A percentile compares a stretch with the other conserved stretches of the same genome.
These are phyloP conservation scores for Tolypocladium tropicale DNA, from an alignment of 2,329 filamentous ascomycete genomes.

Conservation along the genomic window DNA sequence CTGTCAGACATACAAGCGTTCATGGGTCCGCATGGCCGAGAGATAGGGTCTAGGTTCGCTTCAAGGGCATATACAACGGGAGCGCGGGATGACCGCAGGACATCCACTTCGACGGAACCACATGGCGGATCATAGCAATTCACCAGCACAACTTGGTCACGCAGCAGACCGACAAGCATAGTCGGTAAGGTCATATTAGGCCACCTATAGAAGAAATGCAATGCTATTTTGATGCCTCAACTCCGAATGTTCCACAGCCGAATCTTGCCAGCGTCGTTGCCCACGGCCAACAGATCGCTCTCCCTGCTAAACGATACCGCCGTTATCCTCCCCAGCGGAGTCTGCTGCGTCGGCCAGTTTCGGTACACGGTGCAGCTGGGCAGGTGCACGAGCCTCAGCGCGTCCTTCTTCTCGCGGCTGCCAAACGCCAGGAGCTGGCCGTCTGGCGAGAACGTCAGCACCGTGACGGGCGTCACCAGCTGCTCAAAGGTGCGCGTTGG, in stretches of 20 bases:
- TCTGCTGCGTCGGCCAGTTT: slow-evolving; percentile 92
- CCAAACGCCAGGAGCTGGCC: slow-evolving; percentile 83
- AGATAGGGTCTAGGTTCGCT: not conserved
- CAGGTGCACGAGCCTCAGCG: slow-evolving; percentile 76
- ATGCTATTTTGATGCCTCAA: slow-evolving; percentile 25
- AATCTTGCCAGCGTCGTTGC: slow-evolving; percentile 81
- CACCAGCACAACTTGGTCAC: not conserved
- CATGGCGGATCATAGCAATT: not conserved
- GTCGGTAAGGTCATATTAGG: not conserved
- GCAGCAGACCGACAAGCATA: not conserved
- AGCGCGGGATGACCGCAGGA: not conserved
- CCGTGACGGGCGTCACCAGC: slow-evolving; percentile 74
- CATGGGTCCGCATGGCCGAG: not conserved
- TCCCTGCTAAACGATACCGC: slow-evolving; percentile 57
- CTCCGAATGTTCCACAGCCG: slow-evolving; percentile 79
- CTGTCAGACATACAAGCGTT: not conserved
- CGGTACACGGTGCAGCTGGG: slow-evolving; percentile 88
- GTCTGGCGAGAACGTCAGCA: slow-evolving; percentile 74
- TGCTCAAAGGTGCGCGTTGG: slow-evolving; percentile 72
- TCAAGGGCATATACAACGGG: not conserved
- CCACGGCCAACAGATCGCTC: slow-evolving; percentile 68
- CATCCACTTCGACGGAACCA: not conserved
- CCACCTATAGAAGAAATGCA: not conserved
- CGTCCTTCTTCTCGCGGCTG: slow-evolving; percentile 80
- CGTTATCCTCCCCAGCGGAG: slow-evolving; percentile 76